Base-by-base conservation (phyloP, 78 protist genomes). In the Tieghemostelium lacteum region DNA sequence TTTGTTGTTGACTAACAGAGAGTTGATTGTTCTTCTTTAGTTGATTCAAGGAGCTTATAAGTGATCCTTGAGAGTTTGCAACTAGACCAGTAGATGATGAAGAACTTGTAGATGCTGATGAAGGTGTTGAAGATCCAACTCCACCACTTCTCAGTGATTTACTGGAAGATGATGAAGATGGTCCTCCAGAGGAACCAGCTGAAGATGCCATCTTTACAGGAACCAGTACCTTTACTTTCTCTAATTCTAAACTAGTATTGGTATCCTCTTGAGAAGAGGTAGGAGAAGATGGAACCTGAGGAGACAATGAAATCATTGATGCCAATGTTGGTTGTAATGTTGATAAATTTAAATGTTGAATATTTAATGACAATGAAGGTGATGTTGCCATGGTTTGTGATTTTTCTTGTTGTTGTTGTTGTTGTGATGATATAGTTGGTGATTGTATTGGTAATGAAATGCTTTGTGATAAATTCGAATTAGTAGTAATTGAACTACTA, bases 291-390 rank as follows among this genome's bases (percentile, higher is more conserved):
- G 12, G 72, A 64, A 10, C 54, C 0, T 7, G 72, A 20, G 34
- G 57, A 24, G 85, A 20, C 37, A 73, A 73, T 29, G 86, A 42
- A 26, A 77, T 77, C 19, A 77, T 20, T 40, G 87, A 54, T 22
- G 87, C 87, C 22, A 77, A 26, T 17, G 91, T 83, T 26, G 76
- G 70, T 80, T 29, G 39, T 29, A 60, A 29, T 42, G 64, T 33
- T 64, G 86, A 28, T 42, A n/a, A n/a, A n/a, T n/a, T n/a, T n/a
- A n/a, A n/a, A n/a, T 63, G 70, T 29, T 5, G 31, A 7, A 7
- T 22, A 28, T 20, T 8, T 14, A 14, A 14, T 17, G 28, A n/a
- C n/a, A n/a, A n/a, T n/a, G n/a, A n/a, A n/a, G 57, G 26, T 40
- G 37, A 3, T 75, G 55, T 7, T 14, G 64, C 10, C 5, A 19